phyloP scores from a whole-genome alignment of 2,329 filamentous ascomycete species.

The Ceratocystis eucalypticola region DNA sequence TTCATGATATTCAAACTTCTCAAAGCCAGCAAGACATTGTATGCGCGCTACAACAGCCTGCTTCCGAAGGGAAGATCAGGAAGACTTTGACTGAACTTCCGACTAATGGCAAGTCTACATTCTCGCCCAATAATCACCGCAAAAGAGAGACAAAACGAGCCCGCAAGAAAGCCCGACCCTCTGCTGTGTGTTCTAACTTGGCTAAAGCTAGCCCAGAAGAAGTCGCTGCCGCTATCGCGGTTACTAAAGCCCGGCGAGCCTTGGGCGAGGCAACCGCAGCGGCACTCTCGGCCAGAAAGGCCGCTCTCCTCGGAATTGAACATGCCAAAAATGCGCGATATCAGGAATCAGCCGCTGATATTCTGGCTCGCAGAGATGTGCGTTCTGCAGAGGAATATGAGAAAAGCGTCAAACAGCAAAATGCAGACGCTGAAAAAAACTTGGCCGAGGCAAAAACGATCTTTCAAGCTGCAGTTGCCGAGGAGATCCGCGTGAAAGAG shows the following conservation, averaged over 20 bases:
- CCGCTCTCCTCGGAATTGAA: not conserved
- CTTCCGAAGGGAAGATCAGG: too few relatives aligned
- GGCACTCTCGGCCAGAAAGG: not conserved
- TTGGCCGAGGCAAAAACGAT: not conserved
- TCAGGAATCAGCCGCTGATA: not conserved
- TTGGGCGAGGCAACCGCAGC: not conserved
- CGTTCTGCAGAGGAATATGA: not conserved
- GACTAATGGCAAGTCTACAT: too few relatives aligned
- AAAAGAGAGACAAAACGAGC: too few relatives aligned
- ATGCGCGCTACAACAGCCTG: too few relatives aligned
- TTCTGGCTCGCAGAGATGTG: not conserved
- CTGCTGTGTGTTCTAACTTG: not conserved
- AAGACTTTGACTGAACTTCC: too few relatives aligned
- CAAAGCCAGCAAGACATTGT: too few relatives aligned
- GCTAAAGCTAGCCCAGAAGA: not conserved
- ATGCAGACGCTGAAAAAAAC: not conserved
- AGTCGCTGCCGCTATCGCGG: not conserved
- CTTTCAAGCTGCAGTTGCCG: not conserved
- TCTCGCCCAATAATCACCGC: too few relatives aligned
- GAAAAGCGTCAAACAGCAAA: not conserved
- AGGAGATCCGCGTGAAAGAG: not conserved
- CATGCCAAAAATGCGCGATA: not conserved
- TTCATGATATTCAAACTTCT: too few relatives aligned
- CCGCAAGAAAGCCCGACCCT: too few relatives aligned
- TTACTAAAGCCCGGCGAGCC: not conserved